Conservation (phyloP, 805 yeast genomes). For the Diddensiella santjacobensis region DNA sequence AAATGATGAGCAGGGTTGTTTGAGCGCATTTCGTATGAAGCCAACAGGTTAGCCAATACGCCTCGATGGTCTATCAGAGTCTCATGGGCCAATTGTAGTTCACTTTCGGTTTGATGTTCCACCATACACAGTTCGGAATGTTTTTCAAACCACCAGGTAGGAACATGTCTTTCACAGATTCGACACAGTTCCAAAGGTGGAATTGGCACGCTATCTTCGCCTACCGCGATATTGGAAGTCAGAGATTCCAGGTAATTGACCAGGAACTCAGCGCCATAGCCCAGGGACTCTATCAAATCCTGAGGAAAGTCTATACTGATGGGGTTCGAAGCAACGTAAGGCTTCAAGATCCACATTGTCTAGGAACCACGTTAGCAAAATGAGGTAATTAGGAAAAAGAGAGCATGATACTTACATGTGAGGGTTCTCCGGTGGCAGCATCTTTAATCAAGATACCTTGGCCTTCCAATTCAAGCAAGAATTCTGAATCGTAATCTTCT, state of each 20-base stretch:
- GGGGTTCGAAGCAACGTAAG: slow-evolving; percentile 59
- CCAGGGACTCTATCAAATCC: slow-evolving; percentile 67
- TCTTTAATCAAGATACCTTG: slow-evolving; percentile 86
- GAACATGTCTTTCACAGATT: slow-evolving; percentile 86
- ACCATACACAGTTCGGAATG: slow-evolving; percentile 85
- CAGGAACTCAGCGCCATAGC: slow-evolving; percentile 85
- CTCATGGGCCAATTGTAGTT: slow-evolving; percentile 73
- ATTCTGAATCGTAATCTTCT: slow-evolving; percentile 15
- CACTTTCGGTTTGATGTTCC: slow-evolving; percentile 79
- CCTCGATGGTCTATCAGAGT: slow-evolving; percentile 65
- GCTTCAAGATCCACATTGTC: slow-evolving; percentile 90
- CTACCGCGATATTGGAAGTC: slow-evolving; percentile 59
- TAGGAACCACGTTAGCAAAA: too few species aligned
- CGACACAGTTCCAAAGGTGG: slow-evolving; percentile 83
- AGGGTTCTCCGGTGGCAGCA: slow-evolving; percentile 50
- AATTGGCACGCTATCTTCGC: slow-evolving; percentile 56
- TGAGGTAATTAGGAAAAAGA: not conserved
- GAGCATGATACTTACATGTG: slow-evolving; percentile 46
- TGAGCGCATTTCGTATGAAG: slow-evolving; percentile 31
- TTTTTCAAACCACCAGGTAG: slow-evolving; percentile 93
- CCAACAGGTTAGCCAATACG: slow-evolving; percentile 35
- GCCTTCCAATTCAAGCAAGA: slow-evolving; percentile 66
- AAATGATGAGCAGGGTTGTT: not conserved
- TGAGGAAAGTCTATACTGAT: slow-evolving; percentile 66
- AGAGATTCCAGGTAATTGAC: slow-evolving; percentile 66